Evolutionary conservation across 2,329 filamentous ascomycete genomes (phyloP).

Genomic region (Beauveria varroae): DNA sequence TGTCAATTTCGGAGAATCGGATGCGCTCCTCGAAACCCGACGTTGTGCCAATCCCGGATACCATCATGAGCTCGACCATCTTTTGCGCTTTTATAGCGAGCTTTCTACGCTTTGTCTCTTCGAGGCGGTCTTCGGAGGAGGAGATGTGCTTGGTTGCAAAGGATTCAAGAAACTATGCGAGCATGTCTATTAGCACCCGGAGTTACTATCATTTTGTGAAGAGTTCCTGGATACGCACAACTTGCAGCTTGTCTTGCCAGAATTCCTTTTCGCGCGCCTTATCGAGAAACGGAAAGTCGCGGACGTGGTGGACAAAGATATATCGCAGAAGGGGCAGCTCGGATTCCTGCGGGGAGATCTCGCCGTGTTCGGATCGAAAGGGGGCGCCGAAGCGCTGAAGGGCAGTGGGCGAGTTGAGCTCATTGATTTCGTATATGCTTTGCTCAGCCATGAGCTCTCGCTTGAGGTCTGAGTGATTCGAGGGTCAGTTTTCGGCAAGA

Average conservation of each 20-base stretch:
- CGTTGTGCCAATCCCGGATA: conserved; percentile 89
- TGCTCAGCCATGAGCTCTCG: conserved; percentile 88
- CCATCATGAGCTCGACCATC: conserved; percentile 98
- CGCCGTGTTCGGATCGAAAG: conserved; percentile 85
- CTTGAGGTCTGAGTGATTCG: conserved; percentile 65
- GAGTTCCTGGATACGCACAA: conserved; percentile 49
- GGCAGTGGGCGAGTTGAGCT: conserved; percentile 91
- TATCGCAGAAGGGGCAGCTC: conserved; percentile 89
- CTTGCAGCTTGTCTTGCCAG: conserved; percentile 96
- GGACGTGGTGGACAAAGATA: conserved; percentile 96
- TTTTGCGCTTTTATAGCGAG: conserved; percentile 90
- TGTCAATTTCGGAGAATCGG: conserved; percentile 91
- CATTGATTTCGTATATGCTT: conserved; percentile 81
- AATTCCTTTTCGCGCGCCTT: conserved; percentile 98
- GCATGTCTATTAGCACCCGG: neutral
- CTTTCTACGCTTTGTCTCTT: conserved; percentile 93
- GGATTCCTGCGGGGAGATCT: conserved; percentile 87
- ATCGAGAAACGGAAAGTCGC: conserved; percentile 95
- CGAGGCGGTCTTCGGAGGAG: conserved; percentile 88
- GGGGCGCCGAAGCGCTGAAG: conserved; percentile 92
- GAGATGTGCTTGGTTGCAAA: conserved; percentile 97
- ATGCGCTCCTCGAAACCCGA: conserved; percentile 97
- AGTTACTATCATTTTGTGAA: neutral
- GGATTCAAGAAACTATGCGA: conserved; percentile 76
- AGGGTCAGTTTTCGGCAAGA: conserved; percentile 9